A percentile compares a stretch with the other conserved stretches of the same genome.
Conservation (phyloP, 1,284 basidiomycete genomes). For the Chalciporus piperatoides region DNA sequence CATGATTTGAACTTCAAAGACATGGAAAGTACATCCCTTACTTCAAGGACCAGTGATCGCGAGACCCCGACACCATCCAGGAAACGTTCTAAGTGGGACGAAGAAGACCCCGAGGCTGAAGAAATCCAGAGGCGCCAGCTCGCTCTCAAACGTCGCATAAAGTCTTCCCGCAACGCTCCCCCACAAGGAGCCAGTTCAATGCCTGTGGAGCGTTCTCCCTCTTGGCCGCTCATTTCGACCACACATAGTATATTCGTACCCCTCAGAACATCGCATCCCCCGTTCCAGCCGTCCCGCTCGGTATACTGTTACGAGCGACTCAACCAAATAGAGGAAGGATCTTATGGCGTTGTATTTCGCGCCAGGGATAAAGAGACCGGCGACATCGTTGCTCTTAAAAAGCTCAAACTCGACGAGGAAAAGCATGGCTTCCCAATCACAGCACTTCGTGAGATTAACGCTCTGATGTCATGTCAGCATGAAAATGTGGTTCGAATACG, state of each 20-base stretch:
- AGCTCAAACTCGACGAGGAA: constrained; percentile 97
- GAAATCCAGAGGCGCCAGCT: constrained; percentile 30
- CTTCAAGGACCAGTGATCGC: constrained; percentile 8
- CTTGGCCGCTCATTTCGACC: constrained; percentile 18
- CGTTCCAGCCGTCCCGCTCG: constrained; percentile 78
- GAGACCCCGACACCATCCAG: constrained; percentile 45
- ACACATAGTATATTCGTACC: constrained; percentile 69
- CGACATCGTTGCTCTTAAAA: constrained; percentile 96
- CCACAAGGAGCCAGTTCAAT: constrained; percentile 14
- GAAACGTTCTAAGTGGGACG: constrained; percentile 74
- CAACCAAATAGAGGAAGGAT: constrained; percentile 99
- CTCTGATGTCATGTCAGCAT: constrained; percentile 88
- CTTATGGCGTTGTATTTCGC: constrained; percentile 96
- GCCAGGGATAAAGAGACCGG: constrained; percentile 92
- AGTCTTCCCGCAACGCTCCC: constrained; percentile 28
- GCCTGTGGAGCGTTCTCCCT: constrained; percentile 16
- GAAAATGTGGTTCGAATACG: constrained; percentile 94
- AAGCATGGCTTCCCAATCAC: constrained; percentile 99
- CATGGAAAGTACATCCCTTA: constrained; percentile 13
- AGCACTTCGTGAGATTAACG: constrained; percentile 90
- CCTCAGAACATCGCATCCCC: constrained; percentile 69
- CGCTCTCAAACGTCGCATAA: constrained; percentile 47
- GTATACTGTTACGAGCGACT: constrained; percentile 91
- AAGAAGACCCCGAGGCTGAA: constrained; percentile 42
- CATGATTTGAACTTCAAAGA: neutral